Percentiles rank a stretch among this genome's conserved stretches.
phyloP scores from a whole-genome alignment of 768 basidiomycete genomes.

The Lactarius tabidus region DNA sequence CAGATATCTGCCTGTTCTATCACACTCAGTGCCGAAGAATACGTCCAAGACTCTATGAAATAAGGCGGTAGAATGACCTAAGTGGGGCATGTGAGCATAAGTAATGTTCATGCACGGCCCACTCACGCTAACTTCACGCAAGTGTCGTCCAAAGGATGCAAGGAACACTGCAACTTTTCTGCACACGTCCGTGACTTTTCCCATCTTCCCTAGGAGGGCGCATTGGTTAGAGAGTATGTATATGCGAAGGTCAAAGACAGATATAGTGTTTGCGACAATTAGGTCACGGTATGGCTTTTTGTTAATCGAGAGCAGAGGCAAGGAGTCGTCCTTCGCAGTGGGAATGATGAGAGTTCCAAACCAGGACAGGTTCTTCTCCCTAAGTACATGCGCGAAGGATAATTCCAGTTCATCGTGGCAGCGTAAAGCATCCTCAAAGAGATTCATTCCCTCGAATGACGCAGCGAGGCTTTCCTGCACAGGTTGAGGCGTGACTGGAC shows the following conservation, averaged over 20 bases:
- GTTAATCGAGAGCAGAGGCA: conserved; percentile 68
- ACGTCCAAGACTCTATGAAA: conserved; percentile 92
- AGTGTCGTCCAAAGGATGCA: conserved; percentile 64
- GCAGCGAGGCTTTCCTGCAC: conserved; percentile 86
- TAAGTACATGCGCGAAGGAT: conserved; percentile 67
- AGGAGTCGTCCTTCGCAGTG: conserved; percentile 66
- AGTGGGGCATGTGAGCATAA: conserved; percentile 16
- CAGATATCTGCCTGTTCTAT: conserved; percentile 77
- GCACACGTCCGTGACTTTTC: conserved; percentile 65
- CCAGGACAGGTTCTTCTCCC: conserved; percentile 86
- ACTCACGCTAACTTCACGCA: conserved; percentile 72
- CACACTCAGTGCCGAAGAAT: conserved; percentile 81
- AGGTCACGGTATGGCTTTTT: conserved; percentile 88
- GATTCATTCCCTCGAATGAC: conserved; percentile 86
- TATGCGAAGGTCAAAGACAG: conserved; percentile 88
- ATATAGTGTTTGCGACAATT: conserved; percentile 85
- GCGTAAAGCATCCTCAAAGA: conserved; percentile 83
- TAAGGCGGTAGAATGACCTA: conserved; percentile 54
- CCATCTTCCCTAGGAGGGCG: conserved; percentile 63
- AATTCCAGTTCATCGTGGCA: conserved; percentile 92
- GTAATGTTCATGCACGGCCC: not conserved
- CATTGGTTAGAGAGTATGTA: conserved; percentile 90
- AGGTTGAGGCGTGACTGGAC: not conserved
- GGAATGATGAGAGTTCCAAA: conserved; percentile 82
- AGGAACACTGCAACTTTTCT: conserved; percentile 72